Evolutionary conservation across 1,284 basidiomycete species (phyloP), one percentile per base, ranked within the genome.

Genomic region (Ganoderma boninense): DNA sequence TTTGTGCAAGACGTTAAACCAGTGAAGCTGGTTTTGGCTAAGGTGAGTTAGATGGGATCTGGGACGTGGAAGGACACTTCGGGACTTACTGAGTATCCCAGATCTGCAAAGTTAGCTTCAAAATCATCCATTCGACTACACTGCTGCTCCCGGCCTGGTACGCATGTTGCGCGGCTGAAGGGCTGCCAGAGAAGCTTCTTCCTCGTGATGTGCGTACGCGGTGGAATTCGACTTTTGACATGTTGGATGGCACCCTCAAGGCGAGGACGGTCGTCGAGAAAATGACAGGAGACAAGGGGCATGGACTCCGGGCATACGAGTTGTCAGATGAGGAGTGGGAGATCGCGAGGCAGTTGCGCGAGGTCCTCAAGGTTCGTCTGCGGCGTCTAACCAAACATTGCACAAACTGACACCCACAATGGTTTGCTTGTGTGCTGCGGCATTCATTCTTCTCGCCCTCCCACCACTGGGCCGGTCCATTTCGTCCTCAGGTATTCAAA

Each of bases 211-310:
- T 84, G 0, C 23, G 65, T 26, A 84, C 80, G 0, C 64, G 77
- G 0, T 84, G 81, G 83, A 83, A 81, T 62, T 81, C 77, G 0
- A 83, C 79, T 0, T 81, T 72, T 62, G 69, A 80, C 13, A 79
- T 83, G 81, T 69, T 83, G 0, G 56, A 63, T 0, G 77, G 79
- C 60, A 77, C 68, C 0, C 26, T 80, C 1, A 62, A 78, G 10
- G 79, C 82, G 60, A 29, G 65, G 0, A 20, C 20, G 1, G 78
- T 73, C 0, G 62, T 81, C 10, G 43, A 67, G 13, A 46, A 26
- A 3, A 62, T 71, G 14, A 57, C 66, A 75, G 23, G 46, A 3
- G 0, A 74, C 78, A 18, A 79, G 0, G 43, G 74, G 0, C 5
- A 61, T 11, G 35, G 42, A 0, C 42, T 77, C 38, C 67, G 71